A percentile compares a stretch with the other conserved stretches of the same genome.
These are phyloP conservation scores for Leishmania tarentolae DNA, from an alignment of 208 protist genomes.

Conservation along the genomic window DNA sequence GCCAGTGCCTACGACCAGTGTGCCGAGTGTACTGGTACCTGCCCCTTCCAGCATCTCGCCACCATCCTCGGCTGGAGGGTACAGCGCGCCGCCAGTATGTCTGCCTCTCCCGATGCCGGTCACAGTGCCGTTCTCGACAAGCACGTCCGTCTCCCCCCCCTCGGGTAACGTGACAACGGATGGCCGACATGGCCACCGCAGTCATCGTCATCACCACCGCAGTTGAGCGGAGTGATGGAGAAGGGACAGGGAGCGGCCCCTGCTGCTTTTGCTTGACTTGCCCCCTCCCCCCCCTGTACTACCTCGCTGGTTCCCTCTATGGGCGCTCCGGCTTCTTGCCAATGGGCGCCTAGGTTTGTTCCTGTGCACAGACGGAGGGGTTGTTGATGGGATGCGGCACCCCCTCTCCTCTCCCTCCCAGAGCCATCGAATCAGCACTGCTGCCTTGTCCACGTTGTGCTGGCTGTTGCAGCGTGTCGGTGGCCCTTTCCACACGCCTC, in stretches of 20 bases:
- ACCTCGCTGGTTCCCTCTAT: neutral
- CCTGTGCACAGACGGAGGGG: neutral
- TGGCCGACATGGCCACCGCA: neutral
- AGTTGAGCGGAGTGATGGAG: neutral
- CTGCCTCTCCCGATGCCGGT: constrained; percentile 18
- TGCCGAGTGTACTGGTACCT: constrained; percentile 3
- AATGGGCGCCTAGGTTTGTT: neutral
- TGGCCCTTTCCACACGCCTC: neutral
- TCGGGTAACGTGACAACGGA: neutral
- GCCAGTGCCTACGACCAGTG: constrained; percentile 5
- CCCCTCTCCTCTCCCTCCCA: too few relatives aligned
- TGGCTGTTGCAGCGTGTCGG: neutral
- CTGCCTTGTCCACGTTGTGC: neutral
- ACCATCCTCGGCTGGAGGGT: neutral
- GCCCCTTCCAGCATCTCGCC: constrained; percentile 3
- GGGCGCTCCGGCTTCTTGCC: neutral
- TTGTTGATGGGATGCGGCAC: neutral
- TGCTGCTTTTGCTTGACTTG: neutral
- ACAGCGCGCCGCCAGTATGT: neutral
- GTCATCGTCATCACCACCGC: constrained; percentile 8
- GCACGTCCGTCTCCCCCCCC: neutral
- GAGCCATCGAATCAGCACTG: neutral
- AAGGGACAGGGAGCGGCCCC: neutral
- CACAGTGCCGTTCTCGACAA: constrained; percentile 25
- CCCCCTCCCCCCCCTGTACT: neutral